Base-by-base conservation (phyloP, 345 rosid genomes). In the Capsella bursapastoris region DNA sequence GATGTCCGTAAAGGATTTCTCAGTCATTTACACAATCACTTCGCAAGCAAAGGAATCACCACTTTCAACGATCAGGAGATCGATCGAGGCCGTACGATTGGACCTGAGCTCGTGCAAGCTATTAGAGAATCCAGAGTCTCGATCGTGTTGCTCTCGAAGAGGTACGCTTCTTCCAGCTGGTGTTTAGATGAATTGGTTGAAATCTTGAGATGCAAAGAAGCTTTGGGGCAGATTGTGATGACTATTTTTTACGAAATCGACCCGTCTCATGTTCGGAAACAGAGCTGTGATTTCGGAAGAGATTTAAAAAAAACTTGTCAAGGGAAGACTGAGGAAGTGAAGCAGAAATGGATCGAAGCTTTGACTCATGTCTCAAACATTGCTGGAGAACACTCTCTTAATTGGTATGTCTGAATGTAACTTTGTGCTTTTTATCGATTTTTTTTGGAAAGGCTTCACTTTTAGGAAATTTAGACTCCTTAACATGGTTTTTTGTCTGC, bases 101-200 rank as follows among this genome's bases (percentile, higher is more conserved):
- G 35, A 15, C 61, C 10, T 16, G 49, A 52, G 12, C 59, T 67
- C 15, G 31, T 25, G 28, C 28, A 38, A 16, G 60, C 50, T 0
- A 67, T 67, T 7, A 27, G 34, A 67, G 71, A 51, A 13, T 67
- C 71, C 0, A 56, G 22, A 14, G 15, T 68, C 8, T 55, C 53
- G 3, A 57, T 68, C 10, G 32, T 56, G 8, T 4, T 68, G 11
- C 62, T 68, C 31, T 68, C 73, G 1, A 38, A 18, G 27, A 57
- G 56, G 3, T 68, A 67, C 3, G 71, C 60, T 35, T 50, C 60
- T 51, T 50, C 71, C 0, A 31, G 13, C 7, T 67, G 71, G 60
- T 67, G 71, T 32, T 52, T 67, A 15, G 61, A 67, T 22, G 50
- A 61, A 13, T 4, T 61, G 3, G 37, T 55, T 7, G 51, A 68